Conservation (phyloP, 208 protist genomes). For the Leishmania mexicana region DNA sequence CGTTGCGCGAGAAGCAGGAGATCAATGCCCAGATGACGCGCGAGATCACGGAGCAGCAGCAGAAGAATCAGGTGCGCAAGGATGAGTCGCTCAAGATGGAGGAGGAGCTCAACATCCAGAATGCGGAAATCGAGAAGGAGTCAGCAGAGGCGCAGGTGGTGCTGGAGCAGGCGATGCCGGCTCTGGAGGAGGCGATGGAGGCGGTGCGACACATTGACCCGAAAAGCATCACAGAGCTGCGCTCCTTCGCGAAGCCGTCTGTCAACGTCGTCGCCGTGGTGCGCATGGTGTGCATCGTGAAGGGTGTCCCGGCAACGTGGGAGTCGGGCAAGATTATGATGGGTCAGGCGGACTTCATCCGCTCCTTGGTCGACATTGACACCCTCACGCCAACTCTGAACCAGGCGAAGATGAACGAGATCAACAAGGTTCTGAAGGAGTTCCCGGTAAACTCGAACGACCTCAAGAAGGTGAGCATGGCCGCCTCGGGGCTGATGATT, state of each 20-base stretch:
- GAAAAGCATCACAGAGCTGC: conserved; percentile 97
- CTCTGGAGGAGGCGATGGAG: conserved; percentile 95
- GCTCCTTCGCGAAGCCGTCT: conserved; percentile 96
- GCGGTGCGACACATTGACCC: conserved; percentile 96
- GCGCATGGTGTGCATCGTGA: conserved; percentile 94
- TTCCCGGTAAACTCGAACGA: conserved; percentile 92
- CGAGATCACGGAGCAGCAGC: conserved; percentile 91
- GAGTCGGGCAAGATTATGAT: conserved; percentile 93
- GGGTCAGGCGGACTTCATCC: conserved; percentile 92
- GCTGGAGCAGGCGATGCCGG: conserved; percentile 97
- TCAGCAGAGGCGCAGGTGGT: conserved; percentile 94
- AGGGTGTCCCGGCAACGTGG: conserved; percentile 89
- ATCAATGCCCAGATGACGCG: conserved; percentile 94
- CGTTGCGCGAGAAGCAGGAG: conserved; percentile 94
- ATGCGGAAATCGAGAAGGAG: conserved; percentile 91
- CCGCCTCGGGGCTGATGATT: conserved; percentile 94
- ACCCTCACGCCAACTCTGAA: conserved; percentile 88
- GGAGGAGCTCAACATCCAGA: conserved; percentile 90
- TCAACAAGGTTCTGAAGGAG: conserved; percentile 94
- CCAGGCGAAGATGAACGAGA: conserved; percentile 94
- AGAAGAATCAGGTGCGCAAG: conserved; percentile 90
- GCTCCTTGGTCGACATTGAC: conserved; percentile 91
- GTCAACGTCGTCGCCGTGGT: conserved; percentile 95
- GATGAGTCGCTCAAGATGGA: conserved; percentile 91
- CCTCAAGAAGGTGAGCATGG: conserved; percentile 91